Percentiles rank a stretch among this genome's conserved stretches.
phyloP scores from a whole-genome alignment of 2,329 filamentous ascomycete genomes.

The Pochonia chlamydosporia region DNA sequence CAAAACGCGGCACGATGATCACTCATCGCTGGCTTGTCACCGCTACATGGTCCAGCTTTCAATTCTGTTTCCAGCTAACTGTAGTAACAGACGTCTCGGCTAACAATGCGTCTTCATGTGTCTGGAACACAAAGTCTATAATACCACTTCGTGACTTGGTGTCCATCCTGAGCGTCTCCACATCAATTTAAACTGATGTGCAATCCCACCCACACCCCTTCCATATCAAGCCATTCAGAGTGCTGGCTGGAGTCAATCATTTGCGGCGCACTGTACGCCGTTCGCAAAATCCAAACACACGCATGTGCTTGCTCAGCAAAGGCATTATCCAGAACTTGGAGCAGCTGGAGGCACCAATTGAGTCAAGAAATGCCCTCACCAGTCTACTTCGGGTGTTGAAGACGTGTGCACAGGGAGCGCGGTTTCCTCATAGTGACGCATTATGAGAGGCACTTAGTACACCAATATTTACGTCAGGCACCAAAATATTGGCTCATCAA shows the following conservation, averaged over 20 bases:
- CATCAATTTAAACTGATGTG: constrained; percentile 11
- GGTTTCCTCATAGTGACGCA: too few relatives aligned
- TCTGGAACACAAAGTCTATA: background rate
- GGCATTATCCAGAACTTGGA: too few relatives aligned
- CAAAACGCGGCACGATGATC: background rate
- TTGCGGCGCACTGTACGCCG: background rate
- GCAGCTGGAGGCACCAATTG: too few relatives aligned
- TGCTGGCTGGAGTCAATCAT: too few relatives aligned
- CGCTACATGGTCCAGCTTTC: background rate
- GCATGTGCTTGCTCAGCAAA: too few relatives aligned
- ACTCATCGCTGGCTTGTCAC: background rate
- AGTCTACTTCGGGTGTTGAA: too few relatives aligned
- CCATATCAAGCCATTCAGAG: background rate
- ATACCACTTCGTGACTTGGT: background rate
- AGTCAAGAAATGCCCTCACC: too few relatives aligned
- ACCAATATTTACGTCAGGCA: too few relatives aligned
- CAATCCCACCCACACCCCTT: constrained; percentile 9
- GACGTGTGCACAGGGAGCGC: too few relatives aligned
- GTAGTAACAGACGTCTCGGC: background rate
- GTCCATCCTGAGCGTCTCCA: constrained; percentile 9
- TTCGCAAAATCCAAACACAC: too few relatives aligned
- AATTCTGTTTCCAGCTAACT: background rate
- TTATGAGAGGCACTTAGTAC: too few relatives aligned
- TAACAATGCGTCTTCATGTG: background rate
- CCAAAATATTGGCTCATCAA: too few relatives aligned